Conservation (phyloP, 257 asterid genomes). For the Scutellaria baicalensis region DNA sequence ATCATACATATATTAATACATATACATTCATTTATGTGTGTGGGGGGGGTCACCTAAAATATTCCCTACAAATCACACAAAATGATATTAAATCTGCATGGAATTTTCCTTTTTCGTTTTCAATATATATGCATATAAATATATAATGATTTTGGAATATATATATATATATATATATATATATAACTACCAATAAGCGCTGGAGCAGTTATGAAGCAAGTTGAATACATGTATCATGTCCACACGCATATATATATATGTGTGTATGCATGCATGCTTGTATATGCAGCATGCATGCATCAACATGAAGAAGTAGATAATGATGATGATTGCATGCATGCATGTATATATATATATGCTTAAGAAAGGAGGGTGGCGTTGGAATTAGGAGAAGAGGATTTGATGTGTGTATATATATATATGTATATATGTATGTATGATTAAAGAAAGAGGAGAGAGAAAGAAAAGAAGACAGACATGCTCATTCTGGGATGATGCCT, state of each 20-base stretch:
- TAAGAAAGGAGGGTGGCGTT: not conserved
- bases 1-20: too few relatives aligned
- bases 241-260: not conserved
- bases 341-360: not conserved
- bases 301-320: not conserved
- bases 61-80: not conserved
- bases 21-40: too few relatives aligned
- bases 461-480: constrained; percentile 67
- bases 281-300: constrained; percentile 3
- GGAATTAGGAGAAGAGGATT: constrained; percentile 24
- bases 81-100: constrained; percentile 5
- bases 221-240: constrained; percentile 4
- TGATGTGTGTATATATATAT: constrained; percentile 10
- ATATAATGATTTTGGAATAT: too few relatives aligned
- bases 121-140: not conserved
- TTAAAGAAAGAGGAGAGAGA: not conserved
- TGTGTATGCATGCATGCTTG: too few relatives aligned
- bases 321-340: not conserved
- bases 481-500: constrained; percentile 73
- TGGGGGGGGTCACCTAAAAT: not conserved
- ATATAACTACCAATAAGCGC: constrained; percentile 15
- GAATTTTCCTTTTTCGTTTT: not conserved
- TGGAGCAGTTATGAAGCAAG: constrained; percentile 17
- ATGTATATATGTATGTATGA: not conserved
- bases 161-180: not conserved